These are phyloP conservation scores for Eucalyptus pumila DNA, from an alignment of 345 rosid genomes.

Conservation along the genomic window DNA sequence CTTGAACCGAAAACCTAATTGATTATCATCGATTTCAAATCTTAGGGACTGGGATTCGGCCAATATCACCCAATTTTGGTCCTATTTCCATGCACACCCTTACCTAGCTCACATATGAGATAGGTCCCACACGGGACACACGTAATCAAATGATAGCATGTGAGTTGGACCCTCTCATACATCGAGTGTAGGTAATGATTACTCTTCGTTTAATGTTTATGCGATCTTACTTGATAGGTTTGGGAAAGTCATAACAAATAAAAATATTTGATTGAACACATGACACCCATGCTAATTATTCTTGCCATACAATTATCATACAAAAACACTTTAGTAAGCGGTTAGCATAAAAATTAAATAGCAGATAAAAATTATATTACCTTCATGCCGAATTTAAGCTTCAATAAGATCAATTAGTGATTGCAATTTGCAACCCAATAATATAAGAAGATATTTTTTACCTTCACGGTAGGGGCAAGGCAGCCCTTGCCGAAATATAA, in stretches of 20 bases:
- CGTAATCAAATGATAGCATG: not conserved
- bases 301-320: not conserved
- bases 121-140: not conserved
- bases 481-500: not conserved
- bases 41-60: not conserved
- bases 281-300: not conserved
- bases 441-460: not conserved
- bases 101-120: not conserved
- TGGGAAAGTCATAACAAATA: not conserved
- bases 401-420: not conserved
- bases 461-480: not conserved
- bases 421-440: not conserved
- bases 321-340: not conserved
- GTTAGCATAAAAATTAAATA: not conserved
- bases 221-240: not conserved
- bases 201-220: not conserved
- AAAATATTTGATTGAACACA: not conserved
- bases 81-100: not conserved
- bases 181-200: not conserved
- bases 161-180: not conserved
- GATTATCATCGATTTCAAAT: too few relatives aligned
- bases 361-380: not conserved
- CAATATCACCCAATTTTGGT: not conserved
- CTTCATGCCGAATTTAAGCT: not conserved
- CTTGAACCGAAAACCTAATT: not conserved